phyloP scores from a whole-genome alignment of 1,284 basidiomycete genomes.

The Ceratobasidium sp. region DNA sequence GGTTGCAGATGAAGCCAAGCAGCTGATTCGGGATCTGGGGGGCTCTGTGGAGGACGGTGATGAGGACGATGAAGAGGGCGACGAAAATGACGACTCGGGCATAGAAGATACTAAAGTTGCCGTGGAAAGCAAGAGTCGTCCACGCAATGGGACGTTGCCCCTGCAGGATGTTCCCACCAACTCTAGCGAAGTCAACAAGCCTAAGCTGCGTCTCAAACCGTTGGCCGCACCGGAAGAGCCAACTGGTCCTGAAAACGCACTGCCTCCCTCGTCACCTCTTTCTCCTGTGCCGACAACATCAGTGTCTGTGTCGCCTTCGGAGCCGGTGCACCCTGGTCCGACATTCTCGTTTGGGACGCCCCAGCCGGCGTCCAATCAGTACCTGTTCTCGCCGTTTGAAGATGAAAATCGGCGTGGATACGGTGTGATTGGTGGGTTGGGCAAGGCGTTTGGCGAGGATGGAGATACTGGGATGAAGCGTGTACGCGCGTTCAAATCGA shows the following conservation, averaged over 20 bases:
- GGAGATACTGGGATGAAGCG: slow-evolving; percentile 22
- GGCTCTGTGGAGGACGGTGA: slow-evolving; percentile 15
- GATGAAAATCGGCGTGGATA: slow-evolving; percentile 26
- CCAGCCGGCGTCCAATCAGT: neutral
- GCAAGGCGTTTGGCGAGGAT: slow-evolving; percentile 37
- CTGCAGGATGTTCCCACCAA: slow-evolving; percentile 29
- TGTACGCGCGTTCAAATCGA: slow-evolving; percentile 35
- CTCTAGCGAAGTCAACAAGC: slow-evolving; percentile 25
- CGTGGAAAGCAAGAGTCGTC: neutral
- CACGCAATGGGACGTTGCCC: slow-evolving; percentile 5
- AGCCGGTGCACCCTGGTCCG: slow-evolving; percentile 34
- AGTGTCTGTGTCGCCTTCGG: slow-evolving; percentile 22
- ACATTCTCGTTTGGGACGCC: slow-evolving; percentile 23
- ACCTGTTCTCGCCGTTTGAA: slow-evolving; percentile 36
- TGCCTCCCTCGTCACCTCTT: slow-evolving; percentile 33
- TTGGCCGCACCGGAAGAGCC: slow-evolving; percentile 15
- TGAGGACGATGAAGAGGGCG: neutral
- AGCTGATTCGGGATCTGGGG: slow-evolving; percentile 8
- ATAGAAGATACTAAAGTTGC: neutral
- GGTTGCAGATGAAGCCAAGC: slow-evolving; percentile 27
- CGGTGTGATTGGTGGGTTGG: slow-evolving; percentile 25
- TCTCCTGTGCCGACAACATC: slow-evolving; percentile 32
- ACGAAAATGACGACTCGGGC: slow-evolving; percentile 12
- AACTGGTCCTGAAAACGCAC: slow-evolving; percentile 19
- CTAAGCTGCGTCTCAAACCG: slow-evolving; percentile 29